Conservation (phyloP, 768 basidiomycete genomes). For the Panaeolus cyanescens region DNA sequence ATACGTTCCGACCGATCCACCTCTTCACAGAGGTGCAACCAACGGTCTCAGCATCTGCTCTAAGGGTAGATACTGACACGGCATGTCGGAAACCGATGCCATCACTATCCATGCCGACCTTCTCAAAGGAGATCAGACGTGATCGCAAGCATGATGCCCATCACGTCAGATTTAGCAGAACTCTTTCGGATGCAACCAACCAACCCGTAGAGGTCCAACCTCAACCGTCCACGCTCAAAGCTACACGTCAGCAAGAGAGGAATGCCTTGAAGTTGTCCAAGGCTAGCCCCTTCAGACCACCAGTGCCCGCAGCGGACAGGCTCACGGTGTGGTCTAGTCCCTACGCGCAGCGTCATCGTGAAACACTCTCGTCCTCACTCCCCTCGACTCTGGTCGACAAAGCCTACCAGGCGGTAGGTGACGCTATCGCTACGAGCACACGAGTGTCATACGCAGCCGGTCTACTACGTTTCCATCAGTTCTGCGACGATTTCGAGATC, state of each 20-base stretch:
- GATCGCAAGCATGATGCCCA: too few relatives aligned
- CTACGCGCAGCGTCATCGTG: background rate
- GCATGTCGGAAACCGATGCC: too few relatives aligned
- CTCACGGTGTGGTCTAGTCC: conserved; percentile 19
- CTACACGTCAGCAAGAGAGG: background rate
- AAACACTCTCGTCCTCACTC: background rate
- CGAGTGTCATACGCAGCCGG: conserved; percentile 30
- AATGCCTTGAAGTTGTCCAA: background rate
- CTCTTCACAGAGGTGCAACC: too few relatives aligned
- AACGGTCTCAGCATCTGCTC: too few relatives aligned
- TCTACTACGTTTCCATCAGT: conserved; percentile 32
- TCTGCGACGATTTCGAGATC: conserved; percentile 30
- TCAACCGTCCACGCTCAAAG: background rate
- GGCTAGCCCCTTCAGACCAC: conserved; percentile 13
- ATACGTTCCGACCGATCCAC: too few relatives aligned
- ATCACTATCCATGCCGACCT: too few relatives aligned
- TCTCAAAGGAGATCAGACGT: too few relatives aligned
- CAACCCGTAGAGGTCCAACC: background rate
- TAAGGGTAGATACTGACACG: too few relatives aligned
- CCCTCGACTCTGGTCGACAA: conserved; percentile 7
- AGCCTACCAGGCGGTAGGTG: conserved; percentile 3
- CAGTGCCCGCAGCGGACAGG: conserved; percentile 15
- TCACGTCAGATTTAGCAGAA: too few relatives aligned
- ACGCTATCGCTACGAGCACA: conserved; percentile 18
- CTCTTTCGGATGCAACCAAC: background rate